Percentiles rank a stretch among this genome's conserved stretches.
Conservation (phyloP, 1,284 basidiomycete species). For the Heterobasidion parviporum region DNA sequence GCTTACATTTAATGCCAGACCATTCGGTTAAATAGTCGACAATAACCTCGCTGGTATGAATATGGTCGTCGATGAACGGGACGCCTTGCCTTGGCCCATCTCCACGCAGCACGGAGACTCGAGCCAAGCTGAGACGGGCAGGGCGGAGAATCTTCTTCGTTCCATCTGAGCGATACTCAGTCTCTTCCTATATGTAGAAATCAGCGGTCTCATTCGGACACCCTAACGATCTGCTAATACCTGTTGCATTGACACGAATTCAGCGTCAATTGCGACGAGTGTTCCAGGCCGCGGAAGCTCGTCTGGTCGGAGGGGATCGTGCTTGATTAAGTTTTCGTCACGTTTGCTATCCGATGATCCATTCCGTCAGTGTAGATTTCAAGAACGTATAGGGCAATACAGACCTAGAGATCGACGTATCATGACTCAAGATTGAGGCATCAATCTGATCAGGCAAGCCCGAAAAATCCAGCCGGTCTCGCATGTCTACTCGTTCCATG, state of each 20-base stretch:
- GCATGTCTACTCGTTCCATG: slow-evolving; percentile 70
- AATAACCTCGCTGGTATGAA: slow-evolving; percentile 90
- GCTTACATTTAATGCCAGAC: slow-evolving; percentile 87
- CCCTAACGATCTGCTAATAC: neutral
- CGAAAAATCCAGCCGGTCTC: slow-evolving; percentile 52
- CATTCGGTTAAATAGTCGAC: slow-evolving; percentile 97
- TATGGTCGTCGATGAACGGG: slow-evolving; percentile 98
- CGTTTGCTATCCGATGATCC: slow-evolving; percentile 52
- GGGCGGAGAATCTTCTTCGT: slow-evolving; percentile 90
- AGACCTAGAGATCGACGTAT: slow-evolving; percentile 82
- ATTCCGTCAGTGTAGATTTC: neutral
- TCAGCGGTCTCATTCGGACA: slow-evolving; percentile 1
- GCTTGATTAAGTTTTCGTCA: slow-evolving; percentile 66
- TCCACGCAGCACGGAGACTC: slow-evolving; percentile 91
- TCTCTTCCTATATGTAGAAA: slow-evolving; percentile 65
- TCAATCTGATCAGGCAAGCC: slow-evolving; percentile 66
- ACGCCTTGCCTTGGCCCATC: slow-evolving; percentile 71
- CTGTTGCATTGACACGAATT: slow-evolving; percentile 95
- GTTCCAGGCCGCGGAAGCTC: slow-evolving; percentile 85
- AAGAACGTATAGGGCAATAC: slow-evolving; percentile 15
- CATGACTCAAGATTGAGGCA: slow-evolving; percentile 70
- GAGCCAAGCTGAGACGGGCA: slow-evolving; percentile 84
- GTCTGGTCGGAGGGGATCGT: slow-evolving; percentile 61
- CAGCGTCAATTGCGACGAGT: slow-evolving; percentile 92
- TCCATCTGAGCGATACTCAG: slow-evolving; percentile 91